Conservation (phyloP, 2,329 filamentous ascomycete species). For the Metarhizium humberi region DNA sequence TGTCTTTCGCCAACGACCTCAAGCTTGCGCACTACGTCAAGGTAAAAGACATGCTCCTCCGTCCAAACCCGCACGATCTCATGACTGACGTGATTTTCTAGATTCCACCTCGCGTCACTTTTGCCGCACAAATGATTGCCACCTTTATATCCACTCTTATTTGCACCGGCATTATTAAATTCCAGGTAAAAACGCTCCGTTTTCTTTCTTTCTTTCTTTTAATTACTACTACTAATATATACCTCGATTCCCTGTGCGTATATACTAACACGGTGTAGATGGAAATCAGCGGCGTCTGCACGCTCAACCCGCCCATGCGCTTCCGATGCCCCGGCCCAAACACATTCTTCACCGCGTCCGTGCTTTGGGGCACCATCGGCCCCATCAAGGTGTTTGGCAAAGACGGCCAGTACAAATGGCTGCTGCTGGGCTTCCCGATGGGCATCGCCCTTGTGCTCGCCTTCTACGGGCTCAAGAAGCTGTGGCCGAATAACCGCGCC, state of each 20-base stretch:
- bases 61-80: no score
- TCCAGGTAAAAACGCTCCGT: constrained; percentile 16
- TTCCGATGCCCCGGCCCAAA: constrained; percentile 29
- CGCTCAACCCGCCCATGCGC: constrained; percentile 22
- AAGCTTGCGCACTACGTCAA: constrained; percentile 37
- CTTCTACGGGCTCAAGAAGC: constrained; percentile 26
- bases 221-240: no score
- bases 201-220: neutral
- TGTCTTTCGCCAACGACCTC: constrained; percentile 25
- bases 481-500: constrained; percentile 19
- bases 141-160: constrained; percentile 25
- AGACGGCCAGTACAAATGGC: constrained; percentile 25
- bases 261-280: constrained; percentile 9
- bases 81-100: neutral
- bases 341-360: constrained; percentile 29
- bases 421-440: constrained; percentile 30
- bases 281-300: constrained; percentile 27
- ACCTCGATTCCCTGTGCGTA: neutral
- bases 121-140: constrained; percentile 25
- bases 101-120: constrained; percentile 26
- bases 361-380: constrained; percentile 32
- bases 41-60: neutral
- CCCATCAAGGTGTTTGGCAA: constrained; percentile 27
- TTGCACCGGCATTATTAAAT: constrained; percentile 25
- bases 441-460: constrained; percentile 26